phyloP scores from a whole-genome alignment of 345 rosid genomes.

The Brassica carinata region DNA sequence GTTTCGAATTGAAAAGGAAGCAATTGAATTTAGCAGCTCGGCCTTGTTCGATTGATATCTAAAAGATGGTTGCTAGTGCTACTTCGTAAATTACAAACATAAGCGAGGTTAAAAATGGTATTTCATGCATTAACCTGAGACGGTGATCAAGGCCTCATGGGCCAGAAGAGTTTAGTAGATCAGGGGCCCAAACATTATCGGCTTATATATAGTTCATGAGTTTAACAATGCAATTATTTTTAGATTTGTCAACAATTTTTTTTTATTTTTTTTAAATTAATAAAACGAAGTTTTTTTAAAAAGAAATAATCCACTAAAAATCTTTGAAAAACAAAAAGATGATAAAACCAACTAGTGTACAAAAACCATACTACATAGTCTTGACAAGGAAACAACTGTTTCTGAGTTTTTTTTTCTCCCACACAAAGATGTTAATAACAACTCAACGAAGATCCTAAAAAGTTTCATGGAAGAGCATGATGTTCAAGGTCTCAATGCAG shows the following conservation, averaged over 20 bases:
- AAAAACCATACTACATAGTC: slow-evolving; percentile 17
- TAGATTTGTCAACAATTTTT: too few species aligned
- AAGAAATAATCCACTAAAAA: background rate
- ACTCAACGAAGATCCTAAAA: slow-evolving; percentile 22
- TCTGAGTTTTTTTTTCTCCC: background rate
- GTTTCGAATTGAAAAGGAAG: slow-evolving; percentile 20
- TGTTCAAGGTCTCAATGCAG: slow-evolving; percentile 55
- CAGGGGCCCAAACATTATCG: background rate
- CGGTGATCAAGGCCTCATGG: background rate
- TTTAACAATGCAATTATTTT: background rate
- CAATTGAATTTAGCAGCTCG: background rate
- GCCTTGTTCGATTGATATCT: slow-evolving; percentile 26
- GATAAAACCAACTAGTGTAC: slow-evolving; percentile 31
- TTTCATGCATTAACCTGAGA: background rate
- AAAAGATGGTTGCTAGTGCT: slow-evolving; percentile 1
- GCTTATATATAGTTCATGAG: background rate
- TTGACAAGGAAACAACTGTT: slow-evolving; percentile 20
- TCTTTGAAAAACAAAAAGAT: background rate
- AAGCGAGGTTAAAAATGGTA: slow-evolving; percentile 22
- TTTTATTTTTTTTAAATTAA: background rate
- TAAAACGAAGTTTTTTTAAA: background rate
- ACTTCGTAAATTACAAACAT: background rate
- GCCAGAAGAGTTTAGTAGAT: background rate
- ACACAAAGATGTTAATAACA: slow-evolving; percentile 24
- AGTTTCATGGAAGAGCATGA: background rate